These are phyloP conservation scores for Actinomortierella ambigua DNA, from an alignment of 371 early-diverging fungal genomes.

Conservation along the genomic window DNA sequence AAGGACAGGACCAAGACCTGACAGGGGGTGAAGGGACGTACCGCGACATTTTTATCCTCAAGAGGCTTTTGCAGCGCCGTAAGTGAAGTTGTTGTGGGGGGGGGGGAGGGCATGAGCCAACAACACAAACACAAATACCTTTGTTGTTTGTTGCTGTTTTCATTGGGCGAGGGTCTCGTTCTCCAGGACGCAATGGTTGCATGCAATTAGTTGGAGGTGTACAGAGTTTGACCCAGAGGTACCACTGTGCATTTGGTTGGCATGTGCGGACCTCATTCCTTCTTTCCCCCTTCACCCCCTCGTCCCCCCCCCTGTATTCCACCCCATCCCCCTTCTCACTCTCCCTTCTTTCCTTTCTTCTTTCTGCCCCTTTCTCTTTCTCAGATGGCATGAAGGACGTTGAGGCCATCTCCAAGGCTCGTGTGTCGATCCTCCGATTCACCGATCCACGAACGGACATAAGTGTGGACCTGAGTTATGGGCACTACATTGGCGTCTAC, in stretches of 20 bases:
- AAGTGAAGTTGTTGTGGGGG: constrained; percentile 6
- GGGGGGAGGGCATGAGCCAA: neutral
- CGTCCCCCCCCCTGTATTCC: neutral
- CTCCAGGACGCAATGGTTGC: neutral
- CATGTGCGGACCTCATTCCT: constrained; percentile 4
- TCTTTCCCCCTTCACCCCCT: neutral
- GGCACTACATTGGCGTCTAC: constrained; percentile 36
- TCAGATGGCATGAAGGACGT: constrained; percentile 48
- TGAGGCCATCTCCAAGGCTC: constrained; percentile 30
- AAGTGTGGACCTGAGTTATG: constrained; percentile 38
- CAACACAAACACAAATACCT: neutral
- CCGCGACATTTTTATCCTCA: constrained; percentile 37
- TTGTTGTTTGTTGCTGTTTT: neutral
- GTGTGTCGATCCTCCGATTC: constrained; percentile 39
- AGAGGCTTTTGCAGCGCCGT: constrained; percentile 43
- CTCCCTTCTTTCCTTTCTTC: neutral
- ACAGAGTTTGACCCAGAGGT: neutral
- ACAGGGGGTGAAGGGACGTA: constrained; percentile 16
- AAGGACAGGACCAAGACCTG: constrained; percentile 32
- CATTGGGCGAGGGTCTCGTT: neutral
- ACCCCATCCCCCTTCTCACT: no score
- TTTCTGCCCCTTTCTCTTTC: neutral
- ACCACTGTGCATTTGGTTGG: neutral
- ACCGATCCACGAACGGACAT: constrained; percentile 40
- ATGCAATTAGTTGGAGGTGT: neutral